Evolutionary conservation across 768 basidiomycete genomes (phyloP).

Genomic region (Boletus reticulatus): DNA sequence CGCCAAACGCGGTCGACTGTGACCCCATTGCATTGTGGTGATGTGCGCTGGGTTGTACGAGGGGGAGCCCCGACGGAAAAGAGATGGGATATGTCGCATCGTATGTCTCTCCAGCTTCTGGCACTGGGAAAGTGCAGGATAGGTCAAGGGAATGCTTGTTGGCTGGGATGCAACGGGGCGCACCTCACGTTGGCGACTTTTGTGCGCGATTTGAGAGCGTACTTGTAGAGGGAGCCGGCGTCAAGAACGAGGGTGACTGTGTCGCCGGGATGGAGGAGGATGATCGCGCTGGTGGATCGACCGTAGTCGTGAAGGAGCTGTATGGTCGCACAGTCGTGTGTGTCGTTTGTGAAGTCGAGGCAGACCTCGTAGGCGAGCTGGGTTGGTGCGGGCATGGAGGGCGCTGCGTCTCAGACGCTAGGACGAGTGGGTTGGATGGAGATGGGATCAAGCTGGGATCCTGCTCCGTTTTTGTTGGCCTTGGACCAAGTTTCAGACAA

Average conservation of each 20-base stretch:
- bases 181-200: conserved; percentile 72
- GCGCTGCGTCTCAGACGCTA: conserved; percentile 35
- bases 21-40: conserved; percentile 48
- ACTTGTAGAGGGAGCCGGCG: conserved; percentile 65
- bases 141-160: not conserved
- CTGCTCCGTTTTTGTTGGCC: conserved; percentile 28
- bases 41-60: conserved; percentile 32
- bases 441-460: conserved; percentile 14
- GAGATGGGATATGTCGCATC: conserved; percentile 59
- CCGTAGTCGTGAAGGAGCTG: conserved; percentile 68
- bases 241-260: conserved; percentile 65
- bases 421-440: conserved; percentile 10
- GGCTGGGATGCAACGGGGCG: conserved; percentile 21
- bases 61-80: conserved; percentile 41
- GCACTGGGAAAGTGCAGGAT: conserved; percentile 40
- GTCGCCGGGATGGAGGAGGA: conserved; percentile 61
- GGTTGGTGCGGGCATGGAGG: conserved; percentile 55
- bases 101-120: conserved; percentile 62
- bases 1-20: conserved; percentile 66
- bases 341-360: conserved; percentile 70
- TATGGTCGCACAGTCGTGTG: conserved; percentile 58
- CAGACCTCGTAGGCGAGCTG: conserved; percentile 59
- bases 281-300: conserved; percentile 48
- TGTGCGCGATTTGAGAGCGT: conserved; percentile 62
- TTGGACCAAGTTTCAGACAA: conserved; percentile 29